Conservation (phyloP, 495 filamentous ascomycete genomes). For the Chaetomium cochliodes region DNA sequence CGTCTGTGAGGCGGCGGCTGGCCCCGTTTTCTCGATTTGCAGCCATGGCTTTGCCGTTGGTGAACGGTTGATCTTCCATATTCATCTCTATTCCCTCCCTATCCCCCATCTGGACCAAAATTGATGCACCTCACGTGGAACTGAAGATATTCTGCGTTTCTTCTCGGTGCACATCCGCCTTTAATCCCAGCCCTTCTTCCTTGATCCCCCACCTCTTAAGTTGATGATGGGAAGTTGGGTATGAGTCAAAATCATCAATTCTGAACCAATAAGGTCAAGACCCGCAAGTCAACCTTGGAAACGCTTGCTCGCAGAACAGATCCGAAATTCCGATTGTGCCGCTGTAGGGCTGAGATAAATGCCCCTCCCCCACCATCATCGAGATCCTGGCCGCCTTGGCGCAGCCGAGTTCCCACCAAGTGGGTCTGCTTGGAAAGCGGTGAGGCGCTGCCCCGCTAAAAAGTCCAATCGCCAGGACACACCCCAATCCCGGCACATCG, state of each 20-base stretch:
- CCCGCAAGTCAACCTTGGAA: not conserved
- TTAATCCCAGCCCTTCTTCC: too few relatives aligned
- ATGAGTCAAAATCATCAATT: too few relatives aligned
- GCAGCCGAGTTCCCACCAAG: not conserved
- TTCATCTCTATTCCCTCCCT: not conserved
- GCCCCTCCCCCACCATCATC: constrained; percentile 25
- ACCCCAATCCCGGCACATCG: not conserved
- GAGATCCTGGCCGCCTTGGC: constrained; percentile 16
- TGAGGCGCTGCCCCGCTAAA: constrained; percentile 35
- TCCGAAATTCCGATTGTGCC: not conserved
- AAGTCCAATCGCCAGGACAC: constrained; percentile 25
- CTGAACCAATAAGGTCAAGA: not conserved
- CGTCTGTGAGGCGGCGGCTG: constrained; percentile 27
- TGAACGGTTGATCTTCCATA: not conserved
- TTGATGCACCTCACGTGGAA: too few relatives aligned
- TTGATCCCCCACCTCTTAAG: too few relatives aligned
- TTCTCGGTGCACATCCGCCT: too few relatives aligned
- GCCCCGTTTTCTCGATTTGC: not conserved
- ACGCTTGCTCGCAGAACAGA: not conserved
- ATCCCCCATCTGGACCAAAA: too few relatives aligned
- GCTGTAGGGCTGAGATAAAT: constrained; percentile 28
- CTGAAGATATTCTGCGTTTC: too few relatives aligned
- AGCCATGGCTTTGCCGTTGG: not conserved
- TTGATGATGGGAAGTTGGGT: too few relatives aligned
- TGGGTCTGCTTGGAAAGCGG: constrained; percentile 22